Evolutionary conservation across 2,329 filamentous ascomycete species (phyloP).

Genomic region (Zymoseptoria pseudotritici): DNA sequence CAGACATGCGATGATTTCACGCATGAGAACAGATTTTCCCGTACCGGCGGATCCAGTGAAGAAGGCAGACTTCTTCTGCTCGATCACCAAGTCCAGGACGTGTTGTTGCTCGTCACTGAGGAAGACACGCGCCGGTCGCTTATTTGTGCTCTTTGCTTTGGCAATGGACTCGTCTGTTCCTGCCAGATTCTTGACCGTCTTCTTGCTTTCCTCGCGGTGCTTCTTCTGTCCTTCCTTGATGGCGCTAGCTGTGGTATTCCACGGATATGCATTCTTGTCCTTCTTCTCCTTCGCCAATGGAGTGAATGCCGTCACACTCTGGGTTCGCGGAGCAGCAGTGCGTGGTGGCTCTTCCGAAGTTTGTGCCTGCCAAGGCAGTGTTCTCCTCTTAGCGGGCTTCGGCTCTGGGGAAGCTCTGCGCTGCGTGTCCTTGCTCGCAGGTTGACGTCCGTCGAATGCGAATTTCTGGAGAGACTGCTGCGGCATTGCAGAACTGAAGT

Average conservation of each 20-base stretch:
- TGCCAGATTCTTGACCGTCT: slow-evolving; percentile 38
- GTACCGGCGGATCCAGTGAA: slow-evolving; percentile 94
- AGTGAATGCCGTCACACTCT: slow-evolving; percentile 30
- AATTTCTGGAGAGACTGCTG: slow-evolving; percentile 11
- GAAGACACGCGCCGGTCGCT: slow-evolving; percentile 52
- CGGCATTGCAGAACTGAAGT: slow-evolving; percentile 25
- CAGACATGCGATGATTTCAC: slow-evolving; percentile 77
- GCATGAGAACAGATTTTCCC: slow-evolving; percentile 92
- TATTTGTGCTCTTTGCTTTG: slow-evolving; percentile 38
- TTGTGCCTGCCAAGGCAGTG: slow-evolving; percentile 49
- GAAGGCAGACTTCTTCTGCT: slow-evolving; percentile 81
- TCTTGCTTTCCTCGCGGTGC: slow-evolving; percentile 55
- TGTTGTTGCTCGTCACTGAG: slow-evolving; percentile 81
- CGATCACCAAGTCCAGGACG: slow-evolving; percentile 74
- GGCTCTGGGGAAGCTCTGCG: slow-evolving; percentile 18
- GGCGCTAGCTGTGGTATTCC: slow-evolving; percentile 67
- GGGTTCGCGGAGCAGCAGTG: slow-evolving; percentile 7
- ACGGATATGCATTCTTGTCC: slow-evolving; percentile 43
- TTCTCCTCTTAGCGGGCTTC: slow-evolving; percentile 52
- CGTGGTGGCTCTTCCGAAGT: slow-evolving; percentile 8
- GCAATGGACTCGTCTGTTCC: slow-evolving; percentile 42
- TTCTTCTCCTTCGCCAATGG: slow-evolving; percentile 35
- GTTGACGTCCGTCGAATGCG: slow-evolving; percentile 11
- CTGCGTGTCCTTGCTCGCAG: neutral
- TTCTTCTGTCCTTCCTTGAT: slow-evolving; percentile 72